phyloP scores from a whole-genome alignment of 2,329 filamentous ascomycete genomes.

The Dothiorella sarmentorum region DNA sequence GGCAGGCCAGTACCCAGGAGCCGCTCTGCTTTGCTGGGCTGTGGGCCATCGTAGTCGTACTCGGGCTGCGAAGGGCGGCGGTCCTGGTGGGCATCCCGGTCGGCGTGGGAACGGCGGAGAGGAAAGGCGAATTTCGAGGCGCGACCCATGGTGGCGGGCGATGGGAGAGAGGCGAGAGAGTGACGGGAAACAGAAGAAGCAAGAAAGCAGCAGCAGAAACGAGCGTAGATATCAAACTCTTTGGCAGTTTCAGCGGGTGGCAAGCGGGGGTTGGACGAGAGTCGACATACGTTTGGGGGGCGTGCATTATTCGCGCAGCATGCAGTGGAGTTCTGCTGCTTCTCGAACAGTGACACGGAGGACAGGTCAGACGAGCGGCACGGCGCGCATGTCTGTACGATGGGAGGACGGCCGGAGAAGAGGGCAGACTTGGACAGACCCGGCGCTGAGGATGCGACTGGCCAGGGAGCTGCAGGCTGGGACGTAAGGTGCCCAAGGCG shows the following conservation, averaged over 20 bases:
- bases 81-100: constrained; percentile 18
- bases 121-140: constrained; percentile 37
- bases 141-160: constrained; percentile 8
- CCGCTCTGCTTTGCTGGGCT: constrained; percentile 34
- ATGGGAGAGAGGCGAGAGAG: not conserved
- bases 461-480: constrained; percentile 4
- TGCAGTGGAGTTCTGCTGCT: not conserved
- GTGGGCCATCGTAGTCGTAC: not conserved
- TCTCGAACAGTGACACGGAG: constrained; percentile 3
- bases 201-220: constrained; percentile 10
- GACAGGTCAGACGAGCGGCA: constrained; percentile 1
- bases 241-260: constrained; percentile 9
- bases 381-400: not conserved
- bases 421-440: not conserved
- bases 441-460: constrained; percentile 12
- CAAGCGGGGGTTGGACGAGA: not conserved
- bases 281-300: not conserved
- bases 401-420: not conserved
- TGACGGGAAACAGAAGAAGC: not conserved
- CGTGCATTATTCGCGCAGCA: not conserved
- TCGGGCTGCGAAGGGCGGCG: not conserved
- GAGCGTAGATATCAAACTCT: constrained; percentile 16
- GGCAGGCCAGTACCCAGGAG: constrained; percentile 35
- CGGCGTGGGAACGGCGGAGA: constrained; percentile 28
- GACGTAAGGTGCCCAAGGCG: constrained; percentile 4